Evolutionary conservation across 2,329 filamentous ascomycete genomes (phyloP), one percentile per base, ranked within the genome.

Genomic region (Metarhizium brunneum): DNA sequence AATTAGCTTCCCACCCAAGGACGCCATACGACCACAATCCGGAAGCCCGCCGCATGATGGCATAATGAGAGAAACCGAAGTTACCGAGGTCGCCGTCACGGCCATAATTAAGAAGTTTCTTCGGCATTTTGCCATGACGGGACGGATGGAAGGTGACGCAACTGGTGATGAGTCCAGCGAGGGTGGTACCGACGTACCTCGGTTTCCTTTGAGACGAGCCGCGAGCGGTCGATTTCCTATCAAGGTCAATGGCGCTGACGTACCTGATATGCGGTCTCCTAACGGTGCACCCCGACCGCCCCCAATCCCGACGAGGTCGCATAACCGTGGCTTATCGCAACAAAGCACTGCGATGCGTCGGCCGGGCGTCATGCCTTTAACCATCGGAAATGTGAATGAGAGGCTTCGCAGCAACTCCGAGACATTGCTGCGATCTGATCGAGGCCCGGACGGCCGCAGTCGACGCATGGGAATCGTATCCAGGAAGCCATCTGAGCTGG

Each of bases 1-100:
- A 8, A 81, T 96, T 57, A 82, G 80, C 57, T 92, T 92, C 63
- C 91, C 91, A 3, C 86, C 89, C 16, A 83, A 80, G 62, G 84
- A 87, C 61, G 77, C 87, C 14, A 69, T 90, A 30, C 83, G 86
- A 62, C 73, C 82, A 11, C 78, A 80, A 63, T 75, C 77, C 18
- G 72, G 72, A 45, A 83, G 75, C 51, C 79, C 80, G 18, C 76
- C 81, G 2, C 81, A 82, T 61, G 80, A 83, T 42, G 75, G 75
- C 2, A 70, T 74, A 14, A 62, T 76, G 47, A 64, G 69, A 54
- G 85, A 88, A 62, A 82, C 76, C 56, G 86, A 89, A 63, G 78
- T 85, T 35, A 81, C 79, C 14, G 82, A 85, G 57, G 76, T 85
- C 8, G 73, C 77, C 3, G 71, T 83, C 6, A 86, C 83, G 16